These are phyloP conservation scores for Alternaria sp. DNA, from an alignment of 2,329 filamentous ascomycete species.

Conservation along the genomic window DNA sequence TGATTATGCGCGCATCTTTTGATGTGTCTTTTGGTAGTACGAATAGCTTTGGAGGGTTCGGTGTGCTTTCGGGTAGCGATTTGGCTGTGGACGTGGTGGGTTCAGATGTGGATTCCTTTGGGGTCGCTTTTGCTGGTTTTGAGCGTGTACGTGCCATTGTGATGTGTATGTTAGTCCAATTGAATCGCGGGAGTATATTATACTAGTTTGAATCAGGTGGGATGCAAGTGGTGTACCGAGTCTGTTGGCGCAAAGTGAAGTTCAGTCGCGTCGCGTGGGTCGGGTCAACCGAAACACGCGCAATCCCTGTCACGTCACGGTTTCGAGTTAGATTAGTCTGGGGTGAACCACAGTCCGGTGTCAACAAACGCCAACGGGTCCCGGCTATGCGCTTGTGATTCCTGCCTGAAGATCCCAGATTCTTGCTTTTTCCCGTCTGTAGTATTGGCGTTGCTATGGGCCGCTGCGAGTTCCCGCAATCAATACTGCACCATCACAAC, in stretches of 20 bases:
- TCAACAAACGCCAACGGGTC: constrained; percentile 26
- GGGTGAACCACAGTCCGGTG: constrained; percentile 32
- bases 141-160: constrained; percentile 49
- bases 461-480: constrained; percentile 19
- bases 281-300: constrained; percentile 30
- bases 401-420: neutral
- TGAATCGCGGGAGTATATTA: neutral
- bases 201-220: neutral
- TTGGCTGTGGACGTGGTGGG: constrained; percentile 28
- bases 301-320: constrained; percentile 34
- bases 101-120: constrained; percentile 35
- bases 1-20: constrained; percentile 62
- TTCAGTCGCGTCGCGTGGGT: constrained; percentile 20
- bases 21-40: constrained; percentile 64
- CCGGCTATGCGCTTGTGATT: constrained; percentile 7
- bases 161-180: neutral
- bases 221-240: neutral
- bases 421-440: constrained; percentile 1
- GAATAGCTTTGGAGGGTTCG: constrained; percentile 62
- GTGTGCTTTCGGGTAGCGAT: constrained; percentile 47
- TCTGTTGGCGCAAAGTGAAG: neutral
- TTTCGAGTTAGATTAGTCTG: constrained; percentile 38
- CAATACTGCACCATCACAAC: constrained; percentile 31
- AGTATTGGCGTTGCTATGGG: constrained; percentile 40
- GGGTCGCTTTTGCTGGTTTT: constrained; percentile 31